Evolutionary conservation across 2,329 filamentous ascomycete species (phyloP), one percentile per base, ranked within the genome.

Genomic region (Chaetomium globosum): DNA sequence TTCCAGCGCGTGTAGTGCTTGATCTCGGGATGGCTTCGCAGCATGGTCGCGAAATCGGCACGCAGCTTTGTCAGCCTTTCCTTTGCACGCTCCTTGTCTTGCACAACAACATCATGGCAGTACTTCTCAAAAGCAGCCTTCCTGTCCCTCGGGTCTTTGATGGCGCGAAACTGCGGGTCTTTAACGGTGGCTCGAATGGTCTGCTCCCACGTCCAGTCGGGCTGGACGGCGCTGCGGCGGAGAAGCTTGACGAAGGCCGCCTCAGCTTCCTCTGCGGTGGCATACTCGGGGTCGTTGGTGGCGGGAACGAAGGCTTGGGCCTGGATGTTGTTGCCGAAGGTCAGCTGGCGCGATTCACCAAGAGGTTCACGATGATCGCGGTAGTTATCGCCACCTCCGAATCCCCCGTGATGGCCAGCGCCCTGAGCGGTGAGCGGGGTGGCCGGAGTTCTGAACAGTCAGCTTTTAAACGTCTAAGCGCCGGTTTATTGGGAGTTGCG

Each of bases 1-100:
- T 93, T 96, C 95, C 95, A 99, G 67, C 93, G 90, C 51, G 94
- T 97, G 77, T 96, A 97, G 77, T 97, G 88, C 77, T 93, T 95
- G 78, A 99, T 98, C 78, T 99, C 95, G 67, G 93, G 93, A 77
- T 99, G 94, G 70, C 93, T 93, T 79, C 90, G 92, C 71, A 99
- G 85, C 95, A 99, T 99, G 63, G 89, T 93, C 71, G 90, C 90
- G 78, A 99, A 99, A 82, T 98, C 95, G 77, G 91, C 85, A 73
- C 93, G 91, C 74, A 98, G 84, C 81, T 97, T 98, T 72, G 91
- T 85, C 77, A 96, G 84, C 75, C 95, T 89, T 79, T 98, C 94
- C 78, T 96, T 94, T 75, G 93, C 93, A 71, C 91, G 90, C 77
- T 96, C 92, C 81, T 96, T 95, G 80, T 99, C 95, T 80, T 97